Percentiles rank a stretch among this genome's conserved stretches.
Conservation (phyloP, 2,329 filamentous ascomycete species). For the Penicillium sp. region DNA sequence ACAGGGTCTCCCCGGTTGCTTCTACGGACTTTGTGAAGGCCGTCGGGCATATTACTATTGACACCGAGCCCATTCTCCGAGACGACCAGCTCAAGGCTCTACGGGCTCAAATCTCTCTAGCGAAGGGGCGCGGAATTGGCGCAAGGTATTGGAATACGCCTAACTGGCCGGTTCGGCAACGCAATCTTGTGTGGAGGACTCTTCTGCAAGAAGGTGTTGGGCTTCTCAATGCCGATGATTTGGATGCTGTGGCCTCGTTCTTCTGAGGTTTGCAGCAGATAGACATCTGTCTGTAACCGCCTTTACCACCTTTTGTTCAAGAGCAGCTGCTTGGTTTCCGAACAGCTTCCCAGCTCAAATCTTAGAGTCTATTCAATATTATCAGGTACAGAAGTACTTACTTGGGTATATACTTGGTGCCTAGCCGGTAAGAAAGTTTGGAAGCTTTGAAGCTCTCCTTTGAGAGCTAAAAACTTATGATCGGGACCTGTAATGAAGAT, state of each 20-base stretch:
- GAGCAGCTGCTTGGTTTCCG: no score
- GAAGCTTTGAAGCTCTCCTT: no score
- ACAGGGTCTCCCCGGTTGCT: conserved; percentile 57
- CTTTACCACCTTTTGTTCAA: no score
- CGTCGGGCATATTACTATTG: conserved; percentile 45
- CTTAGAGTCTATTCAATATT: no score
- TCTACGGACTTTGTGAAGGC: conserved; percentile 54
- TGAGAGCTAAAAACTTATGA: no score
- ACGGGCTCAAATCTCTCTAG: conserved; percentile 56
- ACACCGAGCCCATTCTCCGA: conserved; percentile 37
- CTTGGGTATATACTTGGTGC: no score
- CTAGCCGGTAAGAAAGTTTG: no score
- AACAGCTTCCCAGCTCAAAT: no score
- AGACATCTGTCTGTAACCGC: no score
- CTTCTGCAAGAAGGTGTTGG: conserved; percentile 63
- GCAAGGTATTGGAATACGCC: conserved; percentile 68
- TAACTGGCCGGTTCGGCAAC: conserved; percentile 60
- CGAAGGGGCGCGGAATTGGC: conserved; percentile 61
- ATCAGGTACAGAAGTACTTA: no score
- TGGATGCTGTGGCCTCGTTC: conserved; percentile 54
- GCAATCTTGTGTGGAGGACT: conserved; percentile 63
- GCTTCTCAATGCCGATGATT: conserved; percentile 67
- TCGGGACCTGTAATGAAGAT: not conserved
- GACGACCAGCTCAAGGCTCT: conserved; percentile 54
- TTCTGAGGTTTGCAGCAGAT: conserved; percentile 32